A percentile compares a stretch with the other conserved stretches of the same genome.
Conservation (phyloP, 495 filamentous ascomycete genomes). For the Podospora australis region DNA sequence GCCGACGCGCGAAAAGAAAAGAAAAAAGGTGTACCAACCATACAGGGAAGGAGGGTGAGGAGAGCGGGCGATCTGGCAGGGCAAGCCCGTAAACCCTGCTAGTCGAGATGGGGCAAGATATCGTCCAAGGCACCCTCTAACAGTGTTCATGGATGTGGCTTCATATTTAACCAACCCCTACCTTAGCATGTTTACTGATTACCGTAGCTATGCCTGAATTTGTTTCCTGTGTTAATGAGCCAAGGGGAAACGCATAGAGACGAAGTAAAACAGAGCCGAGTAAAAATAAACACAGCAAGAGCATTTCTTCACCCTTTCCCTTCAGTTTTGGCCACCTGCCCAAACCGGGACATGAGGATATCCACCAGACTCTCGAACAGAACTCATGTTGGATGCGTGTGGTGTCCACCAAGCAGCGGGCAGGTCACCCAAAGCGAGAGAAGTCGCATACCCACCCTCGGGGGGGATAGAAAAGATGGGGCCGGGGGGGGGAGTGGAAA, state of each 20-base stretch:
- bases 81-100: slow-evolving; percentile 22
- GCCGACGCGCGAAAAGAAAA: slow-evolving; percentile 19
- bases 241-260: not conserved
- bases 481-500: not conserved
- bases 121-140: not conserved
- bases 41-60: slow-evolving; percentile 48
- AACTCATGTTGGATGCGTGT: not conserved
- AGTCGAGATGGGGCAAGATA: slow-evolving; percentile 29
- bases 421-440: too few species aligned
- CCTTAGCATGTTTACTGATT: not conserved
- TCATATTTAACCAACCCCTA: not conserved
- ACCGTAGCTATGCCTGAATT: not conserved
- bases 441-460: too few species aligned
- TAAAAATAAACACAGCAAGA: too few species aligned
- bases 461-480: not conserved
- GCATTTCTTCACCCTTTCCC: not conserved
- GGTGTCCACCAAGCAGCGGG: slow-evolving; percentile 1
- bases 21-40: slow-evolving; percentile 41
- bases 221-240: not conserved
- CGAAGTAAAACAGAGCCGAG: not conserved
- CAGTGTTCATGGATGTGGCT: slow-evolving; percentile 3
- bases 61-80: slow-evolving; percentile 43
- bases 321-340: slow-evolving; percentile 7
- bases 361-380: too few species aligned
- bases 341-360: not conserved